Evolutionary conservation across 352 stramenopile species (phyloP).

Genomic region (Globisporangium perplexum): DNA sequence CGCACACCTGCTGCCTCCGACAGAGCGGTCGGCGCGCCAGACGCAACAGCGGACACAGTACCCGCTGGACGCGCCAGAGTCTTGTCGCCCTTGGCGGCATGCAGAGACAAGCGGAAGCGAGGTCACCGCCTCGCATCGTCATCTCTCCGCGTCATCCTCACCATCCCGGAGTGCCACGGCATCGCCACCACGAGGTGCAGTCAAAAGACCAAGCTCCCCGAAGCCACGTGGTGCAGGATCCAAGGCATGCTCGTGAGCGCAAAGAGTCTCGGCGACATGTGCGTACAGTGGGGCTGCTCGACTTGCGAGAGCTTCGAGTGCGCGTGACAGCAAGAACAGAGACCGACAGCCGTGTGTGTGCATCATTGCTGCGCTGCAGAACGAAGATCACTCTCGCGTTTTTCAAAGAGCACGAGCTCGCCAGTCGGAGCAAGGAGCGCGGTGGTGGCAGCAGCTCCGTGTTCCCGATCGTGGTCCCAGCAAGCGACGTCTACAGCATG

Average conservation of each 20-base stretch:
- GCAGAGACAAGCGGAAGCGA: conserved; percentile 6
- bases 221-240: conserved; percentile 25
- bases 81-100: not conserved
- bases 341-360: not conserved
- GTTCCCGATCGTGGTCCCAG: conserved; percentile 44
- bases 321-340: not conserved
- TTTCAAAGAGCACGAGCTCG: conserved; percentile 51
- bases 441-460: conserved; percentile 1
- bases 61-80: not conserved
- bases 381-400: conserved; percentile 50
- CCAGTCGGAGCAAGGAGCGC: conserved; percentile 13
- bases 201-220: conserved; percentile 15
- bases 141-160: not conserved
- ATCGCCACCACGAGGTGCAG: not conserved
- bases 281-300: conserved; percentile 8
- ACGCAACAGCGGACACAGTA: not conserved
- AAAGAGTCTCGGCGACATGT: conserved; percentile 51
- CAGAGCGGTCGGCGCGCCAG: not conserved
- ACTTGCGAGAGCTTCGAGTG: not conserved
- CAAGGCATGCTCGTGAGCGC: conserved; percentile 29
- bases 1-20: too few species aligned
- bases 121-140: not conserved
- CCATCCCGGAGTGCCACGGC: not conserved
- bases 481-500: conserved; percentile 64
- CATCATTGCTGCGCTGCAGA: conserved; percentile 14